Conservation (phyloP, 1,139 yeast genomes). For the Yarrowia galli region DNA sequence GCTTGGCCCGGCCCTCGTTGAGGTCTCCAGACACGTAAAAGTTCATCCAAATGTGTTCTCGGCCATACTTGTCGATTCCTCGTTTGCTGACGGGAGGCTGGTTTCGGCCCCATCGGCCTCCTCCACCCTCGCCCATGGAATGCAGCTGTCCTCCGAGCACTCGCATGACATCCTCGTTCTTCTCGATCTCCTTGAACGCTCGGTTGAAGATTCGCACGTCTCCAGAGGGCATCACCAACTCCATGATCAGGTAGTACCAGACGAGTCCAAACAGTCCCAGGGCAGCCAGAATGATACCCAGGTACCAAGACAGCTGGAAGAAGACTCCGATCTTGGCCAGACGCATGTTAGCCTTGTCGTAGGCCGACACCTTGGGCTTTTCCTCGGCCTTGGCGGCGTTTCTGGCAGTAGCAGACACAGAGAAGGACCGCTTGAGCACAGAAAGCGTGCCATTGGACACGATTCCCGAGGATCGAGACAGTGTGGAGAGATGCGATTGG, state of each 20-base stretch:
- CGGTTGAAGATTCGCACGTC: slow-evolving; percentile 90
- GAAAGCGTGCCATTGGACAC: slow-evolving; percentile 5
- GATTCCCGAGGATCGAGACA: slow-evolving; percentile 4
- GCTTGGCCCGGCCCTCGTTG: slow-evolving; percentile 69
- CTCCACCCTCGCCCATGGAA: slow-evolving; percentile 78
- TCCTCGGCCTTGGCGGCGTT: slow-evolving; percentile 20
- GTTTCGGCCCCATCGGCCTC: slow-evolving; percentile 85
- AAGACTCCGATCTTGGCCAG: slow-evolving; percentile 36
- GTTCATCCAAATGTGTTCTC: slow-evolving; percentile 81
- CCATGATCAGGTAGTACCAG: slow-evolving; percentile 76
- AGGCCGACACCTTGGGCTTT: slow-evolving; percentile 29
- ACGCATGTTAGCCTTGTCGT: slow-evolving; percentile 35
- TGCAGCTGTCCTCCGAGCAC: slow-evolving; percentile 69
- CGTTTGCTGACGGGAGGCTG: slow-evolving; percentile 72
- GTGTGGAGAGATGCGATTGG: slow-evolving; percentile 26
- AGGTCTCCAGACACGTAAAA: slow-evolving; percentile 79
- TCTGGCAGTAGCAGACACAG: background rate
- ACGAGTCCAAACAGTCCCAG: slow-evolving; percentile 69
- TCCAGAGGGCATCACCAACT: slow-evolving; percentile 85
- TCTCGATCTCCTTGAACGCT: slow-evolving; percentile 78
- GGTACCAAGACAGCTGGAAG: slow-evolving; percentile 58
- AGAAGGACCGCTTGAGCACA: slow-evolving; percentile 9
- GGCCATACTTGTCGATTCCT: slow-evolving; percentile 68
- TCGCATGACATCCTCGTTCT: slow-evolving; percentile 66
- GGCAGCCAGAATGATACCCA: slow-evolving; percentile 62